phyloP scores from a whole-genome alignment of 495 filamentous ascomycete species.

The Lasiosphaeria hispida region DNA sequence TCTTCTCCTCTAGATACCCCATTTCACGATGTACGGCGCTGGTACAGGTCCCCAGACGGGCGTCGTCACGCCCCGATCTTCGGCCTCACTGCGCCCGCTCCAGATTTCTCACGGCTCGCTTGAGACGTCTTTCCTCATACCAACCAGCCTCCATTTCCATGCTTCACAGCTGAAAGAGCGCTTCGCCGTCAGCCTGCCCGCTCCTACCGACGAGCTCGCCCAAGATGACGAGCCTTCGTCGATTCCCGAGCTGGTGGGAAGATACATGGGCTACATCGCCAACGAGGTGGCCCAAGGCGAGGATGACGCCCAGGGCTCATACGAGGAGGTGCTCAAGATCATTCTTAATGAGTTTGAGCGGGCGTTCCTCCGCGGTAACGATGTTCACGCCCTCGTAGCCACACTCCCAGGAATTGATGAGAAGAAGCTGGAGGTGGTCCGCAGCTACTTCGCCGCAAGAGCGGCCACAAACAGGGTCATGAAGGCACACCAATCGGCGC shows the following conservation, averaged over 20 bases:
- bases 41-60: conserved; percentile 84
- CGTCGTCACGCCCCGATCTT: conserved; percentile 88
- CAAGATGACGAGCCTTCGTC: conserved; percentile 98
- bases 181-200: conserved; percentile 79
- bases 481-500: conserved; percentile 85
- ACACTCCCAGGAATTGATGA: conserved; percentile 78
- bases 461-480: conserved; percentile 77
- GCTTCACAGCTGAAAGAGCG: conserved; percentile 86
- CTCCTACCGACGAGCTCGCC: conserved; percentile 92
- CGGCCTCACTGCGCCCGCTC: conserved; percentile 82
- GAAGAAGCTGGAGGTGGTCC: conserved; percentile 85
- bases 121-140: conserved; percentile 91
- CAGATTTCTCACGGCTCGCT: conserved; percentile 89
- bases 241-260: conserved; percentile 80
- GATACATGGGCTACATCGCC: conserved; percentile 87
- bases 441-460: conserved; percentile 86
- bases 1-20: conserved; percentile 24
- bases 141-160: conserved; percentile 91
- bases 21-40: conserved; percentile 75
- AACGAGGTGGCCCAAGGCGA: conserved; percentile 85
- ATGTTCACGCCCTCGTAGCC: conserved; percentile 87
- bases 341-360: conserved; percentile 93
- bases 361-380: conserved; percentile 89
- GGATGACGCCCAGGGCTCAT: conserved; percentile 79
- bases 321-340: conserved; percentile 83